Conservation (phyloP, 2,329 filamentous ascomycete species). For the Penicillium italicum region DNA sequence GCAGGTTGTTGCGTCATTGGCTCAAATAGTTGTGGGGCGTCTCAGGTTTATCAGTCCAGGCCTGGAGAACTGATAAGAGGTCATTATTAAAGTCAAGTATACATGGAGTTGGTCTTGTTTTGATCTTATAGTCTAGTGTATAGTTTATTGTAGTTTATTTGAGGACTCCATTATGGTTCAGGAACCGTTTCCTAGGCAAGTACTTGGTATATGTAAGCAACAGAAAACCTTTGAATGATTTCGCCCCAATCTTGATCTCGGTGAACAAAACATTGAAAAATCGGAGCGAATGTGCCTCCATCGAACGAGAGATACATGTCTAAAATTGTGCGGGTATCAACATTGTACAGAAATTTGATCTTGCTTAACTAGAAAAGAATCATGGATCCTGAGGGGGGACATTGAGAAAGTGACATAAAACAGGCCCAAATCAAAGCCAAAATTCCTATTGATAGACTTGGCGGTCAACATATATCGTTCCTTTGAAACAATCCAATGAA, state of each 20-base stretch:
- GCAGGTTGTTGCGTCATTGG: slow-evolving; percentile 11
- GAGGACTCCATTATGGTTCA: neutral
- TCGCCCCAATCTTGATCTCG: no score
- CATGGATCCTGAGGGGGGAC: neutral
- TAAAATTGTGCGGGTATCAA: neutral
- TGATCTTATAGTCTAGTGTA: neutral
- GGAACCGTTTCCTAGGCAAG: neutral
- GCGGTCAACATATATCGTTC: neutral
- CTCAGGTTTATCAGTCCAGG: neutral
- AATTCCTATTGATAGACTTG: neutral
- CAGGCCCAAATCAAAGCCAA: neutral
- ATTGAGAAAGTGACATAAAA: neutral
- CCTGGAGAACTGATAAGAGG: neutral
- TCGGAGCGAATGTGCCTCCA: no score
- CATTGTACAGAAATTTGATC: neutral
- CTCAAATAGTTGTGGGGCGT: neutral
- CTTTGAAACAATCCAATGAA: neutral
- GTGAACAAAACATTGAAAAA: no score
- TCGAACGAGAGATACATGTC: neutral
- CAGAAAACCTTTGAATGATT: neutral
- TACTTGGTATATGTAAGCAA: neutral
- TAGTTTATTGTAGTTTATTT: neutral
- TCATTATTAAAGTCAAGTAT: neutral
- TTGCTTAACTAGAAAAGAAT: neutral
- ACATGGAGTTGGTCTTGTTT: neutral